Base-by-base conservation (phyloP, 352 stramenopile species). In the Lagenidium giganteum region DNA sequence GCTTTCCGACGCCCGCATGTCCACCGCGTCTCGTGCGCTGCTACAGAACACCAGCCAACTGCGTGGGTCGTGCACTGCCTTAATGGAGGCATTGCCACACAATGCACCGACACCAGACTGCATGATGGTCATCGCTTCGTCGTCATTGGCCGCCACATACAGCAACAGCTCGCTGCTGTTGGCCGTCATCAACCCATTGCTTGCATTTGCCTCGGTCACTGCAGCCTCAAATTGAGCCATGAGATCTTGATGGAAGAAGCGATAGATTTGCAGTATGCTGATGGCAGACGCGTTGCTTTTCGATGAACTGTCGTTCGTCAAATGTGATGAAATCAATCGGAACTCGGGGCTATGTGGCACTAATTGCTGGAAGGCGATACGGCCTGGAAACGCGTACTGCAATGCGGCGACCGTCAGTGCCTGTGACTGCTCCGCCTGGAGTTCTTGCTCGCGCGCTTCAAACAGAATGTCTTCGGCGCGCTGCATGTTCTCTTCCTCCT, bases 291-390 rank as follows among this genome's bases (percentile, higher is more conserved):
- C n/a, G n/a, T n/a, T n/a, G n/a, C n/a, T n/a, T n/a, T n/a, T n/a
- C n/a, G n/a, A n/a, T n/a, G n/a, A n/a, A n/a, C n/a, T n/a, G 2
- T 41, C 21, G 18, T 17, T 47, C 22, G 12, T 51, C 8, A 38
- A 33, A 18, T 41, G 29, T 1, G 58, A 54, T 1, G 57, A 44
- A 4, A 88, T 81, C 30, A 69, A 69, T 29, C 63, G 64, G 36
- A 54, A 62, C 30, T 85, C 75, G 3, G 70, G 51, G 5, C 58
- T 61, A 34, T 83, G 65, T 9, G 67, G 49, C 0, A 61, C 31
- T 0, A 88, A 20, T 28, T 67, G 55, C 26, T 88, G 69, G n/a
- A 75, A 74, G 6, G 60, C 70, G 21, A 80, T 67, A 23, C 41
- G 48, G 1, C 20, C 23, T 8, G 60, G 59, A 26, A 57, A 56